Evolutionary conservation across 352 stramenopile species (phyloP).

Genomic region (Blastocystis sp.): DNA sequence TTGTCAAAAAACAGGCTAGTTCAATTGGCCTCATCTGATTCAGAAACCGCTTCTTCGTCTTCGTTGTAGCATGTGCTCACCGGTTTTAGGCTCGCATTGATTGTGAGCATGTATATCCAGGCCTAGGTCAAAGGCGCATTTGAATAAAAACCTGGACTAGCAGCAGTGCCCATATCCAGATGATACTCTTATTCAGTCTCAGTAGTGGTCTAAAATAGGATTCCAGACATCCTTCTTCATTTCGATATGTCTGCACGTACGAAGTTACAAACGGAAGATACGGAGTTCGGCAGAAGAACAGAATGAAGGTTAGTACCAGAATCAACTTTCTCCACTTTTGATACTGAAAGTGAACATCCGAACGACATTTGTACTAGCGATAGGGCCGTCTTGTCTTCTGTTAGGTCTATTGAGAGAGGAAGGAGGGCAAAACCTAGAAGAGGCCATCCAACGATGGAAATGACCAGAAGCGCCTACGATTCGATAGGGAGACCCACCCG

Average conservation of each 20-base stretch:
- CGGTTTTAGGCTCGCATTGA: neutral
- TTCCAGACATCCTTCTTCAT: neutral
- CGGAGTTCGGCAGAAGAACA: neutral
- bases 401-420: neutral
- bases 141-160: neutral
- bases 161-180: neutral
- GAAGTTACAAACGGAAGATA: neutral
- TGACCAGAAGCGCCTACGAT: neutral
- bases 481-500: neutral
- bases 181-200: neutral
- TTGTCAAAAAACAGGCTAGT: neutral
- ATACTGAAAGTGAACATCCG: neutral
- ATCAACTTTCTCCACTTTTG: neutral
- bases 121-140: neutral
- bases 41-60: neutral
- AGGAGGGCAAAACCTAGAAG: neutral
- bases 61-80: neutral
- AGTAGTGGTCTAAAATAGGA: neutral
- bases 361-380: neutral
- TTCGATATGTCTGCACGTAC: neutral
- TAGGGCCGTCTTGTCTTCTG: neutral
- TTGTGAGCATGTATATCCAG: neutral
- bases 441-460: constrained; percentile 29
- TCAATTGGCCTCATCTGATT: neutral
- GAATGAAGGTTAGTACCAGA: neutral